Evolutionary conservation across 2,329 filamentous ascomycete species (phyloP).

Genomic region (Alternaria incomplexa): DNA sequence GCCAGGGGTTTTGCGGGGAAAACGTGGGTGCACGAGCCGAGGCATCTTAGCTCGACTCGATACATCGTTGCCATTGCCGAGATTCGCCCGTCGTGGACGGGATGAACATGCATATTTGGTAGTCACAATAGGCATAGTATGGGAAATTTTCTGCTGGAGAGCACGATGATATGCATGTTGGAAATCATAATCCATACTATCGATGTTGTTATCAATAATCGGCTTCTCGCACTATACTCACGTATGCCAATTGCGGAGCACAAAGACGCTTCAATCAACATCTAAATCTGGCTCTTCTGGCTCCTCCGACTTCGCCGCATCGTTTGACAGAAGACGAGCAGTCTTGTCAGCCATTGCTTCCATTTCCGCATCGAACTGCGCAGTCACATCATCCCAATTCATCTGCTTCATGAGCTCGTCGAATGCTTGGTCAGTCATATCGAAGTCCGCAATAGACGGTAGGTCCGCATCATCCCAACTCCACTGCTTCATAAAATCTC

Average conservation of each 20-base stretch:
- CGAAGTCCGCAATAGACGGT: not conserved
- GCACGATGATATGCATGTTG: not conserved
- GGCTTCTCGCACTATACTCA: not conserved
- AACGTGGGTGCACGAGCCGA: constrained; percentile 19
- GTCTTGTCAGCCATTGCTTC: not conserved
- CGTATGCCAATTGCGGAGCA: not conserved
- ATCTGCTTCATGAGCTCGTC: not conserved
- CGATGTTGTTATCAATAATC: not conserved
- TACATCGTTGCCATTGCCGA: constrained; percentile 11
- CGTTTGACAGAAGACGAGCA: not conserved
- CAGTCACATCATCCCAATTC: not conserved
- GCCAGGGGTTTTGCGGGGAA: constrained; percentile 28
- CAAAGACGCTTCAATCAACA: not conserved
- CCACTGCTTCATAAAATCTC: not conserved
- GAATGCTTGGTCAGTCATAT: not conserved
- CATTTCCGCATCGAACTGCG: not conserved
- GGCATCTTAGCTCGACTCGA: constrained; percentile 19
- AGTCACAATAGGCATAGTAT: not conserved
- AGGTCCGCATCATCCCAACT: not conserved
- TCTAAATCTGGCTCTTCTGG: not conserved
- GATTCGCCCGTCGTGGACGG: not conserved
- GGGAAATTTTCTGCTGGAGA: not conserved
- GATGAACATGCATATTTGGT: not conserved
- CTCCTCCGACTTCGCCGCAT: not conserved
- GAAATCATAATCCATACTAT: not conserved